A percentile compares a stretch with the other conserved stretches of the same genome.
These are phyloP conservation scores for Diaporthe destruens DNA, from an alignment of 2,329 filamentous ascomycete species.

Conservation along the genomic window DNA sequence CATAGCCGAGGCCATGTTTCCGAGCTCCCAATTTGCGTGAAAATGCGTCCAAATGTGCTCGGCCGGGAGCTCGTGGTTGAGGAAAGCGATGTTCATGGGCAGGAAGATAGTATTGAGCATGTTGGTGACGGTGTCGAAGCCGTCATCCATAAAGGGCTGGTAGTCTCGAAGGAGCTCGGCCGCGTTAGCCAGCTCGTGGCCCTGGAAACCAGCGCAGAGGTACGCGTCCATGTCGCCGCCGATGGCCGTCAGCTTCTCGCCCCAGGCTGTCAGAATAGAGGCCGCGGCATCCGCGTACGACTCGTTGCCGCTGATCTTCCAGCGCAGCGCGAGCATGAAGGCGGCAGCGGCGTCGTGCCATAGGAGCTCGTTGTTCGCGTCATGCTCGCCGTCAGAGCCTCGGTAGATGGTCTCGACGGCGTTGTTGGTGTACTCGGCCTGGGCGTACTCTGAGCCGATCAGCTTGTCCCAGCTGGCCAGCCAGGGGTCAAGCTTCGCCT, in stretches of 20 bases:
- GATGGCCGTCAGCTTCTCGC: constrained; percentile 50
- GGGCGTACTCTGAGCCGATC: constrained; percentile 4
- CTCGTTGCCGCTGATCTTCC: constrained; percentile 54
- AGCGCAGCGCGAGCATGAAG: constrained; percentile 51
- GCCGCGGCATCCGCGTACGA: constrained; percentile 54
- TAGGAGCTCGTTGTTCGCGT: constrained; percentile 20
- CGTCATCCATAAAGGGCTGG: constrained; percentile 47
- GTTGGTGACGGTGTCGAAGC: constrained; percentile 44
- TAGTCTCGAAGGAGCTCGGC: constrained; percentile 57
- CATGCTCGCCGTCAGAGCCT: constrained; percentile 5
- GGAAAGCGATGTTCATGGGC: constrained; percentile 54
- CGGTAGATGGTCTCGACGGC: constrained; percentile 33
- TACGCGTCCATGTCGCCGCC: constrained; percentile 52
- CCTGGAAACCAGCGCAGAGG: constrained; percentile 58
- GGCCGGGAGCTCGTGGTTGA: constrained; percentile 51
- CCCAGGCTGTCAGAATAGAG: constrained; percentile 55
- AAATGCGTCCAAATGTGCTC: constrained; percentile 52
- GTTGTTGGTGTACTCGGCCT: constrained; percentile 27
- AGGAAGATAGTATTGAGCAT: constrained; percentile 56
- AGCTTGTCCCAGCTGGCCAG: constrained; percentile 33
- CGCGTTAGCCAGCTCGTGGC: constrained; percentile 61
- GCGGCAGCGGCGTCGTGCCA: constrained; percentile 39
- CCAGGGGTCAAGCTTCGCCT: constrained; percentile 31
- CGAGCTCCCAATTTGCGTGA: constrained; percentile 60
- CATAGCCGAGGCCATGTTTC: constrained; percentile 55